Conservation (phyloP, 352 stramenopile species). For the Pythium volutum region DNA sequence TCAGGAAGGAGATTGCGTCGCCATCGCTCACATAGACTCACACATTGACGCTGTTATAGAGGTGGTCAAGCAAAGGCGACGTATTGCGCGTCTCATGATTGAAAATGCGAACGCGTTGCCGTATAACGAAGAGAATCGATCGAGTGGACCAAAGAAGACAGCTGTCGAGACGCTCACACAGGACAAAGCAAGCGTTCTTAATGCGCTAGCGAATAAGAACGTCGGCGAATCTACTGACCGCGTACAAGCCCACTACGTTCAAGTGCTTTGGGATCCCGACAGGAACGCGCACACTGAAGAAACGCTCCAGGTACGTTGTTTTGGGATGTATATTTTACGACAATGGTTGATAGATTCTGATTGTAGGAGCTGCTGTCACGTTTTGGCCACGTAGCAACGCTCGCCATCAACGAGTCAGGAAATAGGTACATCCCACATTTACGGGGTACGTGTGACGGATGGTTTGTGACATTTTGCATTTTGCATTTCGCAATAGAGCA, state of each 20-base stretch:
- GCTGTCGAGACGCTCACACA: neutral
- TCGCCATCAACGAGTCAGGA: conserved; percentile 20
- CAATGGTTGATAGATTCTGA: neutral
- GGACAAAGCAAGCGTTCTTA: neutral
- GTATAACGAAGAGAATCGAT: conserved; percentile 26
- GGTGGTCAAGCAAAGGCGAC: conserved; percentile 33
- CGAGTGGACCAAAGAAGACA: neutral
- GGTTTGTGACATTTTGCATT: neutral
- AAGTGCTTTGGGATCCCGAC: conserved; percentile 36
- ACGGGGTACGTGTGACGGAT: too few species aligned
- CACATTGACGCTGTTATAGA: conserved; percentile 5
- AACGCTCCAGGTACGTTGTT: conserved; percentile 32
- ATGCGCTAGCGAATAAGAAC: neutral
- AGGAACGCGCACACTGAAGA: conserved; percentile 20
- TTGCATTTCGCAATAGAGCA: conserved; percentile 13
- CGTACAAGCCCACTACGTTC: conserved; percentile 30
- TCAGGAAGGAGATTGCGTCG: too few species aligned
- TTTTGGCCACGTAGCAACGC: conserved; percentile 12
- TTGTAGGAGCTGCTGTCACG: conserved; percentile 3
- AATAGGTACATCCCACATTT: conserved; percentile 8
- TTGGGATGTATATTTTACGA: too few species aligned
- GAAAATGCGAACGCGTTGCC: conserved; percentile 38
- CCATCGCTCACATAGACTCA: too few species aligned
- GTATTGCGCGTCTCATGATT: conserved; percentile 48
- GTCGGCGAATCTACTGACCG: neutral